These are phyloP conservation scores for Vicia villosa DNA, from an alignment of 306 rosid species.

Conservation along the genomic window DNA sequence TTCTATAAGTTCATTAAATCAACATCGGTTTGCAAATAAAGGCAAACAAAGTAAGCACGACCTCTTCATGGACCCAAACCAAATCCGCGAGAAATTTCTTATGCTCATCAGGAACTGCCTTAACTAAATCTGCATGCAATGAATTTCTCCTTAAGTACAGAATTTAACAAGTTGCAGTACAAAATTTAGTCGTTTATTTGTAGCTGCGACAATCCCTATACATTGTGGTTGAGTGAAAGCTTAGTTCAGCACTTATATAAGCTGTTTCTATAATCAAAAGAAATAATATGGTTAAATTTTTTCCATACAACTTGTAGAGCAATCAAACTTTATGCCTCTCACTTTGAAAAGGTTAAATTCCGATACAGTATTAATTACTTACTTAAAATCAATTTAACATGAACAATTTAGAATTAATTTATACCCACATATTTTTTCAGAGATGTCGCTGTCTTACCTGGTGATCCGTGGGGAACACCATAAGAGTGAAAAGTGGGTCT, in stretches of 20 bases:
- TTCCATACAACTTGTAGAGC: background rate
- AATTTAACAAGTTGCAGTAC: background rate
- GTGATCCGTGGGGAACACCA: constrained; percentile 86
- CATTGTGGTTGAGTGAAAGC: background rate
- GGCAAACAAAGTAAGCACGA: constrained; percentile 37
- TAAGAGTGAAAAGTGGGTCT: constrained; percentile 75
- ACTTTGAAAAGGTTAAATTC: too few species aligned
- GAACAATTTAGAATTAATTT: too few species aligned
- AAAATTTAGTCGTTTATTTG: background rate
- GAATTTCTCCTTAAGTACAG: constrained; percentile 27
- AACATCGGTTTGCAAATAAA: constrained; percentile 26
- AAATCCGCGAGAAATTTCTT: constrained; percentile 83
- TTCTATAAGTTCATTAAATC: constrained; percentile 35
- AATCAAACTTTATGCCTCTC: too few species aligned
- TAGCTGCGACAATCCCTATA: background rate
- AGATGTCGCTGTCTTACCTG: constrained; percentile 56
- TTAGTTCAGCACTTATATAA: background rate
- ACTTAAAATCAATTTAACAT: background rate
- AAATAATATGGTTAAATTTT: background rate
- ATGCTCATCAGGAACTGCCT: constrained; percentile 90
- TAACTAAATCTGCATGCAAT: constrained; percentile 71
- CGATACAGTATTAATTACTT: too few species aligned
- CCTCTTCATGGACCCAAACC: constrained; percentile 98
- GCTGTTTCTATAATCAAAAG: background rate
- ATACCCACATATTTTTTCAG: too few species aligned